A percentile compares a stretch with the other conserved stretches of the same genome.
These are phyloP conservation scores for Ustilago tritici DNA, from an alignment of 1,284 basidiomycete species.

Conservation along the genomic window DNA sequence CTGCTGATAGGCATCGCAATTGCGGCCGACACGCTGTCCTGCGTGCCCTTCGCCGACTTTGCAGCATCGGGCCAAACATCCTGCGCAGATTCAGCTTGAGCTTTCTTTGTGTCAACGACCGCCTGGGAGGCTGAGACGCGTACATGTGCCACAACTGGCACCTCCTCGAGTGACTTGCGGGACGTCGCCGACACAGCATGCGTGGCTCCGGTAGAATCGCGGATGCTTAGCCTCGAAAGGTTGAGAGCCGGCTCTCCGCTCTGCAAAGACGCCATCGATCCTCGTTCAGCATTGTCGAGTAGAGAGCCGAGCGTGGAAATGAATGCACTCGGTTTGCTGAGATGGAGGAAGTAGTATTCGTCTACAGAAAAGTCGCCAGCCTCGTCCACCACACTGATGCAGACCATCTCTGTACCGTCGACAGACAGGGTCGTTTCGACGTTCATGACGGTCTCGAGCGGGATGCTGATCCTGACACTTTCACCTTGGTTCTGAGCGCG, in stretches of 20 bases:
- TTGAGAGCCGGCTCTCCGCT: constrained; percentile 25
- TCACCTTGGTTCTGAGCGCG: constrained; percentile 95
- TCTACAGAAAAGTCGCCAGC: constrained; percentile 58
- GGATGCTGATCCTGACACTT: constrained; percentile 89
- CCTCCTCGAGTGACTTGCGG: constrained; percentile 38
- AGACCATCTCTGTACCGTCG: constrained; percentile 55
- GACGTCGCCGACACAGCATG: constrained; percentile 4
- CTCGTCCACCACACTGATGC: constrained; percentile 57
- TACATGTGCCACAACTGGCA: constrained; percentile 27
- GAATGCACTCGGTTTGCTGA: constrained; percentile 45
- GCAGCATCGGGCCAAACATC: background rate
- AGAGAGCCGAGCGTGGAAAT: constrained; percentile 21
- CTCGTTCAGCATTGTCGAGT: constrained; percentile 16
- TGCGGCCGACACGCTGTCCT: constrained; percentile 1
- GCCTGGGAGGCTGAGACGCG: background rate
- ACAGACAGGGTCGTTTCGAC: constrained; percentile 78
- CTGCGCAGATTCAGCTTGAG: background rate
- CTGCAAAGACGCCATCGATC: constrained; percentile 20
- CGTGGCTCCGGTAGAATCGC: constrained; percentile 37
- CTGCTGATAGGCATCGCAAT: constrained; percentile 22
- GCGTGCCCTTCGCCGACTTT: background rate
- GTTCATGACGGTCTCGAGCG: constrained; percentile 87
- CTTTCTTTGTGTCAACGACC: background rate
- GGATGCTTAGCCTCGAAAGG: constrained; percentile 39
- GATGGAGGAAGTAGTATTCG: constrained; percentile 61